phyloP scores from a whole-genome alignment of 305 asterid genomes.

The Solanum aculeatissimum region DNA sequence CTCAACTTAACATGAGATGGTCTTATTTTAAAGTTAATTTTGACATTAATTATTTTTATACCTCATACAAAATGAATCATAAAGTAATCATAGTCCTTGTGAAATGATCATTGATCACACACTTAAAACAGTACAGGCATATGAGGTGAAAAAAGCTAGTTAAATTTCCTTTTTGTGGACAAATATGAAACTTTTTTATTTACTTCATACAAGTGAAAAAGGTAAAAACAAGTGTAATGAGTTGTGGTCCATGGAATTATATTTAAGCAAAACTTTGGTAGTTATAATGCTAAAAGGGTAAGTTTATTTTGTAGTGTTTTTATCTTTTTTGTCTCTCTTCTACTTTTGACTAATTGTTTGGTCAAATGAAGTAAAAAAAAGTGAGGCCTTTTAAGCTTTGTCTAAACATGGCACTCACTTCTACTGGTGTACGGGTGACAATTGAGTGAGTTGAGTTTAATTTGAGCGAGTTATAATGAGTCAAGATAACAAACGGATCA shows the following conservation, averaged over 20 bases:
- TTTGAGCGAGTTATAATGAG: no score
- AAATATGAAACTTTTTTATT: not conserved
- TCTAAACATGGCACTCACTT: not conserved
- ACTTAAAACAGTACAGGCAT: not conserved
- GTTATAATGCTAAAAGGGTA: not conserved
- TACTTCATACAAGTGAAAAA: not conserved
- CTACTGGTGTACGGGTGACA: no score
- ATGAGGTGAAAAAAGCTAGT: not conserved
- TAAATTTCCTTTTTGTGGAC: not conserved
- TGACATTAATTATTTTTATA: not conserved
- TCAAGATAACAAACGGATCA: no score
- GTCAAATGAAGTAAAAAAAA: not conserved
- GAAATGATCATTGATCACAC: not conserved
- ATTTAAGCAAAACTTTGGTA: not conserved
- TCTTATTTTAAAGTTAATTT: not conserved
- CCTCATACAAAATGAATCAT: not conserved
- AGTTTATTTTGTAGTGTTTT: not conserved
- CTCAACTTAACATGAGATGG: not conserved
- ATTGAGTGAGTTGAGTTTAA: no score
- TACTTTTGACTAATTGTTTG: not conserved
- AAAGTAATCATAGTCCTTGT: no score
- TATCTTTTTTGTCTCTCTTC: not conserved
- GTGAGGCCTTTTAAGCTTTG: not conserved
- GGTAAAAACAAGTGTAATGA: not conserved
- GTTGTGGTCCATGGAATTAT: not conserved